Evolutionary conservation across 192 early-diverging fungal species (phyloP).

Genomic region (Coemansia erecta): DNA sequence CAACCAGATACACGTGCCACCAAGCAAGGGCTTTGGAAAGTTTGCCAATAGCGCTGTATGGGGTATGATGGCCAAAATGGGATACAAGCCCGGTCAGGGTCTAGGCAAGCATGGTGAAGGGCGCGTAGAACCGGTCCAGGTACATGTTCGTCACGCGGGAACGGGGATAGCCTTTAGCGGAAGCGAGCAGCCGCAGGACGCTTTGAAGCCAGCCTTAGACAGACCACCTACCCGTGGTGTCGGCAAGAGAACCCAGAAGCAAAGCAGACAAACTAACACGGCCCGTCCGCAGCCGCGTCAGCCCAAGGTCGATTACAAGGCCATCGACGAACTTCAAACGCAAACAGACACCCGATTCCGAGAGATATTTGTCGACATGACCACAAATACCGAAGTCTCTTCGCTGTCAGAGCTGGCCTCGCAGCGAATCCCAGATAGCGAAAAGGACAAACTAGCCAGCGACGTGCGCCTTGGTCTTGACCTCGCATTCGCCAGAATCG

Average conservation of each 20-base stretch:
- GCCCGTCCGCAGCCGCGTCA: not conserved
- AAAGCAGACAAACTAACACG: constrained; percentile 1
- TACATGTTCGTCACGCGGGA: constrained; percentile 72
- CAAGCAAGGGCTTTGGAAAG: constrained; percentile 72
- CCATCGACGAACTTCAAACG: constrained; percentile 34
- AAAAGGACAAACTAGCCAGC: constrained; percentile 24
- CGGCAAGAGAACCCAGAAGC: not conserved
- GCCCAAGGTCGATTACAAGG: constrained; percentile 24
- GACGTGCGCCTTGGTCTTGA: constrained; percentile 46
- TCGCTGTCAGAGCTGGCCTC: constrained; percentile 38
- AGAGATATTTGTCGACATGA: constrained; percentile 51
- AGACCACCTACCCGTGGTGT: not conserved
- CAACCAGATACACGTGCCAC: not conserved
- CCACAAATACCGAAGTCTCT: constrained; percentile 23
- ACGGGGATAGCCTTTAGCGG: constrained; percentile 82
- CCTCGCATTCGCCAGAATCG: constrained; percentile 25
- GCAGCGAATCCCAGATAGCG: constrained; percentile 17
- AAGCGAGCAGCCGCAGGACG: constrained; percentile 61
- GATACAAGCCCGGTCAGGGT: constrained; percentile 84
- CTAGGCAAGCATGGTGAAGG: constrained; percentile 84
- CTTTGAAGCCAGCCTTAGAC: not conserved
- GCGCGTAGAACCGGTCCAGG: constrained; percentile 89
- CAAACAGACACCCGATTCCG: constrained; percentile 26
- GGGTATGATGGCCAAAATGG: constrained; percentile 87
- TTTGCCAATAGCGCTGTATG: constrained; percentile 76